Base-by-base conservation (phyloP, 2,329 filamentous ascomycete genomes). In the Sporothrix brunneoviolacea region DNA sequence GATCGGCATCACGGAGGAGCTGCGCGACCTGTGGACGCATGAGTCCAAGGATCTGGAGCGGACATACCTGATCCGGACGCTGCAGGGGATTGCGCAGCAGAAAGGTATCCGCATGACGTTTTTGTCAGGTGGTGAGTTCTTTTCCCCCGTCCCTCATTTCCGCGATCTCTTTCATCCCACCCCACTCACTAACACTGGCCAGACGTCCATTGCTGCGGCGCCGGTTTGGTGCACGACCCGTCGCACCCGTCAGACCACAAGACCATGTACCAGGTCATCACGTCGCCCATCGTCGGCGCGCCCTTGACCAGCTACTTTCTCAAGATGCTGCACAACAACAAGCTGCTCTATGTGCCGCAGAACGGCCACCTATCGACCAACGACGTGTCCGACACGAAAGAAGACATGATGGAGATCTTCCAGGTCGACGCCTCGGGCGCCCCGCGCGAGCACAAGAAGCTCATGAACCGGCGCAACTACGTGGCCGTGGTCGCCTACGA, bases 371-470 rank as follows among this genome's bases (percentile, higher is more conserved):
- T 80, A 57, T 83, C 86, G 1, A 85, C 77, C 2, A 81, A 89
- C 54, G 79, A 84, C 57, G 78, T 87, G 1, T 86, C 84, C 2
- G 93, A 98, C 65, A 98, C 93, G 41, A 97, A 98, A 69, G 93
- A 98, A 68, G 93, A 98, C 69, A 98, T 98, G 93, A 95, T 98
- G 87, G 93, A 98, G 72, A 94, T 98, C 58, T 98, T 98, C 77
- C 89, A 93, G 61, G 88, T 85, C 8, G 93, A 98, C 60, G 89
- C 93, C 15, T 88, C 84, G 48, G 91, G 93, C n/a, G 74, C 81
- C 32, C 75, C 83, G 1, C 78, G 91, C 41, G 91, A 96, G 66
- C 76, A 91, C 63, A 91, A 91, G 71, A 87, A 91, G 62, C 78
- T 98, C 46, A 98, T 98, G 90, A 89, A 86, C 1, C 76, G 91